phyloP scores from a whole-genome alignment of 1,139 yeast species.

The Scheffersomyces parashehatae region DNA sequence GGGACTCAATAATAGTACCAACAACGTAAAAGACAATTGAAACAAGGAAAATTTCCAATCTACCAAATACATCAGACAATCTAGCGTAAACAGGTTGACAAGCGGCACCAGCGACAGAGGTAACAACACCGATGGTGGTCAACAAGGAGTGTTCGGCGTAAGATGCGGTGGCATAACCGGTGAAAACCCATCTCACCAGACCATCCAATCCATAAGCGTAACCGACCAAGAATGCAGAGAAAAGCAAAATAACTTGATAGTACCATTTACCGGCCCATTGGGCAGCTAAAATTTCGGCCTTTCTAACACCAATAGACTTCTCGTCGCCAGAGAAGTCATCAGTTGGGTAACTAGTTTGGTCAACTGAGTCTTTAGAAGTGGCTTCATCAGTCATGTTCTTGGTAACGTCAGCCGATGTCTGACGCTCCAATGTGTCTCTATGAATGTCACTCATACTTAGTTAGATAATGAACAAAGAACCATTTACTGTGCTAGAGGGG shows the following conservation, averaged over 20 bases:
- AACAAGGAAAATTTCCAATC: conserved; percentile 19
- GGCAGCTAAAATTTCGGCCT: conserved; percentile 33
- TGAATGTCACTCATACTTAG: background rate
- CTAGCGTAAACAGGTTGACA: conserved; percentile 23
- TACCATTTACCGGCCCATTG: conserved; percentile 24
- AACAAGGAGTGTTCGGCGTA: conserved; percentile 18
- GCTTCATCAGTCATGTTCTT: background rate
- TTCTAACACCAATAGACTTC: conserved; percentile 29
- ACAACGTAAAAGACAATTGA: conserved; percentile 20
- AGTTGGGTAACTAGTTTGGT: background rate
- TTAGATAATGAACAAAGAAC: background rate
- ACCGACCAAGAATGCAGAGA: conserved; percentile 28
- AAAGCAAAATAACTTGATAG: conserved; percentile 17
- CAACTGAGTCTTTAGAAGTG: background rate
- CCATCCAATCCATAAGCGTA: conserved; percentile 30
- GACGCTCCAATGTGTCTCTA: background rate
- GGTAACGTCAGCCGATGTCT: background rate
- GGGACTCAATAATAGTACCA: conserved; percentile 25
- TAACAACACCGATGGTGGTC: conserved; percentile 21
- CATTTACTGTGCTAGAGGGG: too few species aligned
- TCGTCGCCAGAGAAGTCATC: conserved; percentile 4
- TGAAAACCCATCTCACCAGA: conserved; percentile 15
- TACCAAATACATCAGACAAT: conserved; percentile 22
- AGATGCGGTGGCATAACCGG: conserved; percentile 19
- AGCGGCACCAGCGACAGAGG: conserved; percentile 23